These are phyloP conservation scores for Vitis amurensis DNA, from an alignment of 164 flowering plant genomes.

Conservation along the genomic window DNA sequence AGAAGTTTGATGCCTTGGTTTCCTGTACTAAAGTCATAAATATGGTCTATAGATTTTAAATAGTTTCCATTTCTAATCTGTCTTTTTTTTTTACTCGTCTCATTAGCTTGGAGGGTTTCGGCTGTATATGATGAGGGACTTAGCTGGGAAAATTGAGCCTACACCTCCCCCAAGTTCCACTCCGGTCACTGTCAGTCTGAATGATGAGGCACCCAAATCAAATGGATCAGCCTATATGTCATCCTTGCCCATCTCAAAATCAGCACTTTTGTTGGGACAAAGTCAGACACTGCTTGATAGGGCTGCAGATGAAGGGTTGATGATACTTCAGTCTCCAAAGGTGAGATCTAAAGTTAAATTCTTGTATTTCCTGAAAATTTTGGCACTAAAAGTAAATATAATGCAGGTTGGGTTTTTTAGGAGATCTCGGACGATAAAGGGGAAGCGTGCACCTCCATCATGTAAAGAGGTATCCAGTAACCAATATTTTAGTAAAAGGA, in stretches of 20 bases:
- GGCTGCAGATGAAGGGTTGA: conserved; percentile 76
- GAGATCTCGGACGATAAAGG: conserved; percentile 72
- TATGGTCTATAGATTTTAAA: neutral
- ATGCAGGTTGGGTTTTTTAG: conserved; percentile 79
- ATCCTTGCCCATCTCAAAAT: conserved; percentile 57
- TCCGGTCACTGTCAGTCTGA: conserved; percentile 24
- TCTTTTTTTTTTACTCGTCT: conserved; percentile 6
- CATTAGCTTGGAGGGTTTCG: conserved; percentile 66
- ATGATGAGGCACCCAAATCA: conserved; percentile 29
- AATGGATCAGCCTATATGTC: conserved; percentile 52
- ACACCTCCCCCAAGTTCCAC: conserved; percentile 33
- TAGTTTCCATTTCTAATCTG: neutral
- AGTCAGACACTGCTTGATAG: conserved; percentile 44
- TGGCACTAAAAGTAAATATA: conserved; percentile 10
- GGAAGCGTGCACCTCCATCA: conserved; percentile 68
- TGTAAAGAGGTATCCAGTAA: conserved; percentile 67
- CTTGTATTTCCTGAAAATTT: neutral
- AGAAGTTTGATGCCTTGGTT: no score
- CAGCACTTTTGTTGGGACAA: conserved; percentile 24
- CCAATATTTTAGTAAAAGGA: neutral
- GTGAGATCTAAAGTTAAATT: conserved; percentile 26
- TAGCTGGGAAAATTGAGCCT: conserved; percentile 33
- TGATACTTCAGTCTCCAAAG: conserved; percentile 65
- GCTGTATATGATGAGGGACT: conserved; percentile 55
- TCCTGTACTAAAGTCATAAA: neutral